Evolutionary conservation across 108 stramenopile species (phyloP).

Genomic region (Conticribra guillardii): DNA sequence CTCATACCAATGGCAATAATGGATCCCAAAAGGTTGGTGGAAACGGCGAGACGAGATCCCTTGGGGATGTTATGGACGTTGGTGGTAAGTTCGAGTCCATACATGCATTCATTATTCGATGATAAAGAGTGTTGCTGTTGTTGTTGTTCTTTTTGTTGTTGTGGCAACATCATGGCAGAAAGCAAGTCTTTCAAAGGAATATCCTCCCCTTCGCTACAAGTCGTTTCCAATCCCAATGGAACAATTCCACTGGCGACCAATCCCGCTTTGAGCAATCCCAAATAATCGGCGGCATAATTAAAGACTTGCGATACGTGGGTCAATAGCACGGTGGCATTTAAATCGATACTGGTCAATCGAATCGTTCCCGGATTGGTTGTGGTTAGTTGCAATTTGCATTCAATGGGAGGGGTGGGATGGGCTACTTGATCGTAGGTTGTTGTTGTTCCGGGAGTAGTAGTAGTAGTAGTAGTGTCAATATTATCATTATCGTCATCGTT

Average conservation of each 20-base stretch:
- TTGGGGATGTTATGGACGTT: slow-evolving; percentile 68
- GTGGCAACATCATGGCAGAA: slow-evolving; percentile 31
- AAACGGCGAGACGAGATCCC: slow-evolving; percentile 64
- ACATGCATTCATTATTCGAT: not conserved
- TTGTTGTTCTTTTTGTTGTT: not conserved
- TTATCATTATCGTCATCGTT: not conserved
- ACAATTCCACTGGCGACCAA: slow-evolving; percentile 66
- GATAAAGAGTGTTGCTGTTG: too few species aligned
- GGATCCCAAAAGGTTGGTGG: slow-evolving; percentile 63
- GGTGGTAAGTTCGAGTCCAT: slow-evolving; percentile 58
- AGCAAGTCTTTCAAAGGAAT: slow-evolving; percentile 46
- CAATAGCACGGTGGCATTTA: slow-evolving; percentile 47
- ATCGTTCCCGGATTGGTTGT: slow-evolving; percentile 43
- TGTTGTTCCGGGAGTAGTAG: too few species aligned
- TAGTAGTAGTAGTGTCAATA: not conserved
- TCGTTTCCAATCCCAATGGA: slow-evolving; percentile 52
- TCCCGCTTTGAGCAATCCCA: slow-evolving; percentile 64
- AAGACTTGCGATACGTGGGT: slow-evolving; percentile 67
- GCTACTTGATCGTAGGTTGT: slow-evolving; percentile 10
- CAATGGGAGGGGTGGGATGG: slow-evolving; percentile 58
- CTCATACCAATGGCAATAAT: slow-evolving; percentile 70
- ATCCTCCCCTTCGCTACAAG: slow-evolving; percentile 15
- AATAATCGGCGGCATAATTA: slow-evolving; percentile 59
- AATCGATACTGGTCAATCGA: slow-evolving; percentile 53
- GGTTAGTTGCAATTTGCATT: slow-evolving; percentile 53